Evolutionary conservation across 2,329 filamentous ascomycete genomes (phyloP).

Genomic region (Ustulina deusta): DNA sequence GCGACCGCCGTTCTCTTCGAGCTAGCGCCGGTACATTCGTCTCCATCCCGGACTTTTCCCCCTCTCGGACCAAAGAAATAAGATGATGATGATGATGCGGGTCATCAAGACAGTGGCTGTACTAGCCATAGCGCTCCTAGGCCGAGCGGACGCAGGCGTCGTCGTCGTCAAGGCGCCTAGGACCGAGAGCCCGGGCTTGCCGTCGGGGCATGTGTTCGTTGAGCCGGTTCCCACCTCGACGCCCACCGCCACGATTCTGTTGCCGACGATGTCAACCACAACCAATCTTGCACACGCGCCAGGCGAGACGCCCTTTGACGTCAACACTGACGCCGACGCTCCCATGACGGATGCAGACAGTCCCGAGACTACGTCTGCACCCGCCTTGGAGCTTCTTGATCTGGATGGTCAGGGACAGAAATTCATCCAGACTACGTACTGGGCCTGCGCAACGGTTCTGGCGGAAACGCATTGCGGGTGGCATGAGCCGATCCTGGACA

Average conservation of each 20-base stretch:
- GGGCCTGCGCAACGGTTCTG: conserved; percentile 52
- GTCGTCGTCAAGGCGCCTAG: conserved; percentile 20
- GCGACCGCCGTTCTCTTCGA: neutral
- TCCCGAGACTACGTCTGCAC: neutral
- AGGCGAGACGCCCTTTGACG: neutral
- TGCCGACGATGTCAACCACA: conserved; percentile 4
- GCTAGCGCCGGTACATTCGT: neutral
- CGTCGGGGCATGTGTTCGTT: neutral
- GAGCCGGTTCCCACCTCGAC: neutral
- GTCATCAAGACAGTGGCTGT: conserved; percentile 14
- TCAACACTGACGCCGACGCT: neutral
- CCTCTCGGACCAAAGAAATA: neutral
- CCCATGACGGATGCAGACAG: neutral
- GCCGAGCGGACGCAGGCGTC: conserved; percentile 22
- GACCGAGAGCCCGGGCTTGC: conserved; percentile 9
- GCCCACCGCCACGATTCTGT: neutral
- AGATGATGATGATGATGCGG: conserved; percentile 7
- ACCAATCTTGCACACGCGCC: neutral
- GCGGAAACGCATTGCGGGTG: conserved; percentile 54
- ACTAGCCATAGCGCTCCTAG: conserved; percentile 6
- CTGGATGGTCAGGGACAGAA: conserved; percentile 28
- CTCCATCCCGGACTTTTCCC: neutral
- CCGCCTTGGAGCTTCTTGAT: neutral
- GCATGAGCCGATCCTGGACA: conserved; percentile 54
- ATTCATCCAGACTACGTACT: conserved; percentile 56